A percentile compares a stretch with the other conserved stretches of the same genome.
Evolutionary conservation across 331 rosid genomes (phyloP).

Genomic region (Malus hybrid): DNA sequence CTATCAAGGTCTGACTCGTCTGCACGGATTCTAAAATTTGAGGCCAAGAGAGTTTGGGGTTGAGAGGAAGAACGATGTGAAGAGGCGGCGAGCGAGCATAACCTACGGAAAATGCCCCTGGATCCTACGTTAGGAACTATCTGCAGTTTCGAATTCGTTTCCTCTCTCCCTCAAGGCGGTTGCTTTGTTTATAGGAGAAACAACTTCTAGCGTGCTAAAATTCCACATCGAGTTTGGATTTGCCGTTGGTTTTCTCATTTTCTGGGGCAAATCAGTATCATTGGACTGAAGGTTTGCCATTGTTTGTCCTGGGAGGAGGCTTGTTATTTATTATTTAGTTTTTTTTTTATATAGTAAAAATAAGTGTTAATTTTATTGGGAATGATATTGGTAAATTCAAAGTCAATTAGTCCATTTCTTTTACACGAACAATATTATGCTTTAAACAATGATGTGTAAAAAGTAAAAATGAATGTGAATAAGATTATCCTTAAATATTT

Average conservation of each 20-base stretch:
- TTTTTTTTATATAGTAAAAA: no score
- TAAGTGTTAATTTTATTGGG: no score
- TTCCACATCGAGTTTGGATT: no score
- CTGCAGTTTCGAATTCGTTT: not conserved
- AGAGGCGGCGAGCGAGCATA: not conserved
- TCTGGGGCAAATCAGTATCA: not conserved
- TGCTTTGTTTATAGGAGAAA: not conserved
- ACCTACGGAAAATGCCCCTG: not conserved
- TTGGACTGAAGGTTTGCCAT: not conserved
- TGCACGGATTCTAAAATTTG: not conserved
- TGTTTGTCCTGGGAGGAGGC: not conserved
- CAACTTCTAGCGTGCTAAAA: not conserved
- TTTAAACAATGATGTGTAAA: no score
- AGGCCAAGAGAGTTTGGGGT: not conserved
- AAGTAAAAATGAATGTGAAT: no score
- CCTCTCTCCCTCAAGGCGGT: not conserved
- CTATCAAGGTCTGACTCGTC: constrained; percentile 49
- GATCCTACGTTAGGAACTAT: not conserved
- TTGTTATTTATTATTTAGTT: no score
- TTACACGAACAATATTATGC: no score
- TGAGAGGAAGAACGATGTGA: not conserved
- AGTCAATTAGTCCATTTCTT: no score
- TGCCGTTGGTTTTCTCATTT: not conserved
- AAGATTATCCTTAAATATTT: fast-evolving
- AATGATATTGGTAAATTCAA: no score